Conservation (phyloP, 495 filamentous ascomycete species). For the Lophium mytilinum region DNA sequence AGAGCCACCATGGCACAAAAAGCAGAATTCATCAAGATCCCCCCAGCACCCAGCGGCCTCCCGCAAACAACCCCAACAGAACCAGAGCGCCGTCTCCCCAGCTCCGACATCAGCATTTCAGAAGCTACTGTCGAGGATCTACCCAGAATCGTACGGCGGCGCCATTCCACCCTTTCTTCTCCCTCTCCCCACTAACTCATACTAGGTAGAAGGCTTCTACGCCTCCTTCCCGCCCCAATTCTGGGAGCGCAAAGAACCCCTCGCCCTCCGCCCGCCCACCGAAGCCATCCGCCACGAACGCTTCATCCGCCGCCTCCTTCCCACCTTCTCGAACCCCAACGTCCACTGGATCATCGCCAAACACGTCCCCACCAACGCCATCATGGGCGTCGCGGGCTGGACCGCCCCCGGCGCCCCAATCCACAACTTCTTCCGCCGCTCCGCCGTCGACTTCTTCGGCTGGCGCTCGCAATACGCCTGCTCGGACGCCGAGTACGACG, state of each 20-base stretch:
- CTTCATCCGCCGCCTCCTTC: slow-evolving; percentile 7
- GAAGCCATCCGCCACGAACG: slow-evolving; percentile 2
- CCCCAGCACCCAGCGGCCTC: too few species aligned
- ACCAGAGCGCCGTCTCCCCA: too few species aligned
- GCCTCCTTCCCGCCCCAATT: background rate
- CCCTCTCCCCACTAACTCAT: too few species aligned
- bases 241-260: slow-evolving; percentile 8
- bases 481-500: slow-evolving; percentile 8
- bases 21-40: too few species aligned
- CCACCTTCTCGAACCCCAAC: slow-evolving; percentile 2
- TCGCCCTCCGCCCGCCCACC: background rate
- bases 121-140: too few species aligned
- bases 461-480: background rate
- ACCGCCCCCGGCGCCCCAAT: slow-evolving; percentile 2
- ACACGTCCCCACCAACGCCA: background rate
- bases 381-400: slow-evolving; percentile 14
- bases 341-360: slow-evolving; percentile 12
- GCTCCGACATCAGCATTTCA: too few species aligned
- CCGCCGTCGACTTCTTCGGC: slow-evolving; percentile 6
- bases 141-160: too few species aligned
- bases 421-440: slow-evolving; percentile 1
- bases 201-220: slow-evolving; percentile 14
- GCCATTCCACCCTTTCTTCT: too few species aligned
- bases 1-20: too few species aligned
- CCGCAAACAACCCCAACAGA: too few species aligned